Base-by-base conservation (phyloP, 1,284 basidiomycete species). In the Cutaneotrichosporon cavernicola region DNA sequence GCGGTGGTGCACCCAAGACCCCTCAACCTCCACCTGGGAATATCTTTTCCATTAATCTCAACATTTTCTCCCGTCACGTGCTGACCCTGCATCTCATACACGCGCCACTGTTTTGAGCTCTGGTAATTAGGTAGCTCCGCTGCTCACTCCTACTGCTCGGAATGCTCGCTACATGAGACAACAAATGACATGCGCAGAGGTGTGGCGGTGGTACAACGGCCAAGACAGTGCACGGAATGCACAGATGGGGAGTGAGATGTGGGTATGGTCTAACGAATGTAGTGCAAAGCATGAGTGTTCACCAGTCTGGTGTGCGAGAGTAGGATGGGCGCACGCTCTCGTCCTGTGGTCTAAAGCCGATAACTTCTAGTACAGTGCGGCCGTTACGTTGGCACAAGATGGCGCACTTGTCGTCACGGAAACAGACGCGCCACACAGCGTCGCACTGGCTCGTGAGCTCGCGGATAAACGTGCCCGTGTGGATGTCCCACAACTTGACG, bases 281-380 rank as follows among this genome's bases (percentile, higher is more conserved):
- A 43, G 14, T 43, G 40, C 16, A 16, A 2, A 16, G 34, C 7
- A 36, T 13, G 34, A 53, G 30, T 30, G 43, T 22, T 21, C 61
- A 68, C 66, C 66, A 68, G 56, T 68, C 62, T 5, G 66, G 61
- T 0, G 66, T 56, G 31, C 64, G 64, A 30, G 58, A 49, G 32
- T 56, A 52, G 10, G 43, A 32, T 21, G 62, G 51, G 22, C 52
- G 60, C 40, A 47, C 16, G 32, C 36, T 31, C 53, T 65, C 64
- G 64, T 78, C 76, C 58, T 76, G 77, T 22, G 78, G 76, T 22
- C 75, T 71, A 65, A 80, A 81, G 55, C 73, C 78, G 38, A 81
- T 61, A 10, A 97, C 87, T 82, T 97, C 94, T 80, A 96, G 87
- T n/a, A 90, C 87, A 51, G 91, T 96, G 83, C 89, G 90, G 49